A percentile compares a stretch with the other conserved stretches of the same genome.
These are phyloP conservation scores for Aspergillus cejpii DNA, from an alignment of 2,329 filamentous ascomycete genomes.

Conservation along the genomic window DNA sequence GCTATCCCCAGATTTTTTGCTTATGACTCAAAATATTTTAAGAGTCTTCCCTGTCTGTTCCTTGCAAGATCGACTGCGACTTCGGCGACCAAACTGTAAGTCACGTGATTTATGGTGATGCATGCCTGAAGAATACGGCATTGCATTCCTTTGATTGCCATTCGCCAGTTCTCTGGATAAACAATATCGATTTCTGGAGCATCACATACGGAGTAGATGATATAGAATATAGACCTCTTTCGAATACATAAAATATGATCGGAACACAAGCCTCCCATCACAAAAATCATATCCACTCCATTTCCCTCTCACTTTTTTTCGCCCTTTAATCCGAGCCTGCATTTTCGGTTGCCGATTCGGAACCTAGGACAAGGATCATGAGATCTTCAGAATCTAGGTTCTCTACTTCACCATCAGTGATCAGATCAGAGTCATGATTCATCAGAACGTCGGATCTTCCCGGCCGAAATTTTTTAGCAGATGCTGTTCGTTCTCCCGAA, in stretches of 20 bases:
- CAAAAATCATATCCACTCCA: too few relatives aligned
- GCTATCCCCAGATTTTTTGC: neutral
- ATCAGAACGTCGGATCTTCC: neutral
- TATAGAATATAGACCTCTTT: too few relatives aligned
- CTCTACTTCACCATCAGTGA: too few relatives aligned
- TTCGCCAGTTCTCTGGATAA: neutral
- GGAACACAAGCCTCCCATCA: too few relatives aligned
- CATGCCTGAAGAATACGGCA: neutral
- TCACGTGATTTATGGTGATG: conserved; percentile 29
- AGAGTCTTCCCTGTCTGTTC: neutral
- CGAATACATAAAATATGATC: too few relatives aligned
- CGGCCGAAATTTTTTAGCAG: conserved; percentile 13
- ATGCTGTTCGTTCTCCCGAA: conserved; percentile 23
- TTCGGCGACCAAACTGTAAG: neutral
- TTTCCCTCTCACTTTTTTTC: too few relatives aligned
- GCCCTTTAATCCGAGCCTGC: neutral
- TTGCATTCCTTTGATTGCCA: neutral
- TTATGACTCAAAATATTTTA: neutral
- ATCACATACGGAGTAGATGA: too few relatives aligned
- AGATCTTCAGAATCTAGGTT: neutral
- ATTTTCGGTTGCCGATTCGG: neutral
- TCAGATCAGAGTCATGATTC: too few relatives aligned
- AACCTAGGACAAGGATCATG: neutral
- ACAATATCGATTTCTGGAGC: too few relatives aligned
- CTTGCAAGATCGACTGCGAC: neutral